Conservation (phyloP, 371 early-diverging fungal species). For the Batkoa obscura region DNA sequence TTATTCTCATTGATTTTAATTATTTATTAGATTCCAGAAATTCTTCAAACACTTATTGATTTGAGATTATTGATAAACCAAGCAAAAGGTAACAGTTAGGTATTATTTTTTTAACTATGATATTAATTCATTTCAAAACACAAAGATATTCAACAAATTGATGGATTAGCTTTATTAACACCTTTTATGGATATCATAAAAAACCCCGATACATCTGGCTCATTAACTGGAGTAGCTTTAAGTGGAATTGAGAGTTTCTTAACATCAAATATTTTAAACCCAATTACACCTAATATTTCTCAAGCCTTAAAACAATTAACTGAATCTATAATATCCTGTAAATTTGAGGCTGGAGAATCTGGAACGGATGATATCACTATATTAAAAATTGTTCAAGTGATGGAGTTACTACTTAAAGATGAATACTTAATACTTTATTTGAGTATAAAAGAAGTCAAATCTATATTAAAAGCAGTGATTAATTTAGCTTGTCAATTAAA, state of each 20-base stretch:
- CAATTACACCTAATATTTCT: conserved; percentile 30
- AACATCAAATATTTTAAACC: too few relatives aligned
- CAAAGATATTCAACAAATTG: not conserved
- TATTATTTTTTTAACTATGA: too few relatives aligned
- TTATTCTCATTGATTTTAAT: too few relatives aligned
- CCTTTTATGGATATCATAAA: not conserved
- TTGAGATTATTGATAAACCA: too few relatives aligned
- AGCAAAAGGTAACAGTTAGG: too few relatives aligned
- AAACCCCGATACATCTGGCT: not conserved
- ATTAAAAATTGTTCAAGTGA: conserved; percentile 50
- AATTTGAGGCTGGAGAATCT: conserved; percentile 85
- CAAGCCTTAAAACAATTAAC: conserved; percentile 50
- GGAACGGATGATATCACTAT: conserved; percentile 86
- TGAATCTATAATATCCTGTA: conserved; percentile 75
- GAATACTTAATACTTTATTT: not conserved
- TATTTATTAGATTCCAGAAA: too few relatives aligned
- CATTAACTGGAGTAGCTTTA: not conserved
- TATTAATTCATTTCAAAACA: too few relatives aligned
- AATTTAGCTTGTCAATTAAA: not conserved
- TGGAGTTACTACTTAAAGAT: not conserved
- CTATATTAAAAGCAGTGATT: not conserved
- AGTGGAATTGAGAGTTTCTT: not conserved
- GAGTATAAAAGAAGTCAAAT: not conserved
- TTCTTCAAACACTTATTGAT: too few relatives aligned
- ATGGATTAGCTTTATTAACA: not conserved